Percentiles rank a stretch among this genome's conserved stretches.
Evolutionary conservation across 306 rosid genomes (phyloP).

Genomic region (Castanea sativa): DNA sequence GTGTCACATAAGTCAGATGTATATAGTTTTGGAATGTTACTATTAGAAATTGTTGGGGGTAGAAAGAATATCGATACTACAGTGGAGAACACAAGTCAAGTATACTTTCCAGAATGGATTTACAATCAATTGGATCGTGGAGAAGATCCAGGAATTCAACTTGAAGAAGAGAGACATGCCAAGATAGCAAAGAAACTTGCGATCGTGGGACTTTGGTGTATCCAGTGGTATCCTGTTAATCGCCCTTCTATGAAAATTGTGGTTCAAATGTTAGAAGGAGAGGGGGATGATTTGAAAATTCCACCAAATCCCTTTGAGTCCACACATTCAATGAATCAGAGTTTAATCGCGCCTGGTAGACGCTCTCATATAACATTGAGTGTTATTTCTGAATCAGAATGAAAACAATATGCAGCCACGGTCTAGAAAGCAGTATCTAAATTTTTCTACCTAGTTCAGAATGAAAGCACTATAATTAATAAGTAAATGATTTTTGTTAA

Average conservation of each 20-base stretch:
- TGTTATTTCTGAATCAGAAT: no score
- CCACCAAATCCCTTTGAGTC: constrained; percentile 7
- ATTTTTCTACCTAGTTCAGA: no score
- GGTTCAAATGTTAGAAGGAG: constrained; percentile 22
- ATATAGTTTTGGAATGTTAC: constrained; percentile 39
- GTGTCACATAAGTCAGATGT: constrained; percentile 32
- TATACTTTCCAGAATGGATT: constrained; percentile 29
- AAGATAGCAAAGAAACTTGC: constrained; percentile 22
- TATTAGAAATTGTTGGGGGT: constrained; percentile 27
- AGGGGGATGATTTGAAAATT: background rate
- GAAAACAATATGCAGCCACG: no score
- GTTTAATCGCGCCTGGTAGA: no score
- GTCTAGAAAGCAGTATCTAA: no score
- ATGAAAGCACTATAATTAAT: no score
- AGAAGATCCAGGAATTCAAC: background rate
- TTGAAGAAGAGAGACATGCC: constrained; percentile 10
- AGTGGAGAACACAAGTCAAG: constrained; percentile 23
- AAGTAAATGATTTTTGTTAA: no score
- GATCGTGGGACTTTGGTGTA: constrained; percentile 35
- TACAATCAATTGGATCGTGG: constrained; percentile 10
- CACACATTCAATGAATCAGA: background rate
- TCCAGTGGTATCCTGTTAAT: constrained; percentile 22
- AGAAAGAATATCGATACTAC: constrained; percentile 21
- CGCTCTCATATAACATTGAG: no score
- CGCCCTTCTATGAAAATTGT: constrained; percentile 35